Evolutionary conservation across 768 basidiomycete species (phyloP), one percentile per base, ranked within the genome.

Genomic region (Strobilomyces confusus): DNA sequence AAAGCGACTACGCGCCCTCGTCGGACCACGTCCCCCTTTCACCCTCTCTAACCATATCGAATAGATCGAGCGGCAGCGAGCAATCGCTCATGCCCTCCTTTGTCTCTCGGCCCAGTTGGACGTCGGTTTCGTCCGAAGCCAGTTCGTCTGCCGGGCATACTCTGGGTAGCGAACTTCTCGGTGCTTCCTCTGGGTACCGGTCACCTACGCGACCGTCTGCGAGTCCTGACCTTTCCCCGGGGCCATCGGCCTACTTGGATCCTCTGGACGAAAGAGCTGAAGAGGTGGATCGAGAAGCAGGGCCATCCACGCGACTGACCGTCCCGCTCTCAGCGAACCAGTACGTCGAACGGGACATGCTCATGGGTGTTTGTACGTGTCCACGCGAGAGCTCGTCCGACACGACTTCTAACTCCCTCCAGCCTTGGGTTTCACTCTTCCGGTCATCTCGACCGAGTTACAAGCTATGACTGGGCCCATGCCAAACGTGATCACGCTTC

Each of bases 401-500:
- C 34, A 17, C 26, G 4, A 25, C 25, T 44, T 22, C 23, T 67
- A 44, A 68, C 55, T 9, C 9, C 19, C 29, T 25, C 59, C 56
- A 91, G 89, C 88, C 14, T 76, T 90, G 56, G 86, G 86, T 3
- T 90, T 89, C 61, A 66, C 69, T 42, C 69, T 77, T 29, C 87
- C 89, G 0, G 69, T 73, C 2, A 80, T 89, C 49, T 75, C 78
- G 9, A 60, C 73, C 0, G 66, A 72, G 32, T 61, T 79, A n/a
- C 49, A 66, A 13, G 76, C 78, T 2, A 80, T 85, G 79, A 55
- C 69, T 37, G 75, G 72, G 15, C 61, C 76, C 3, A 79, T 92
- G 71, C 89, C 89, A 5, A 83, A 85, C 56, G 78, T 87, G 40
- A 82, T 92, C n/a, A 78, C 81, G 5, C 72, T 92, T 50, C 86